Conservation (phyloP, 331 rosid genomes). For the Phaseolus coccineus region DNA sequence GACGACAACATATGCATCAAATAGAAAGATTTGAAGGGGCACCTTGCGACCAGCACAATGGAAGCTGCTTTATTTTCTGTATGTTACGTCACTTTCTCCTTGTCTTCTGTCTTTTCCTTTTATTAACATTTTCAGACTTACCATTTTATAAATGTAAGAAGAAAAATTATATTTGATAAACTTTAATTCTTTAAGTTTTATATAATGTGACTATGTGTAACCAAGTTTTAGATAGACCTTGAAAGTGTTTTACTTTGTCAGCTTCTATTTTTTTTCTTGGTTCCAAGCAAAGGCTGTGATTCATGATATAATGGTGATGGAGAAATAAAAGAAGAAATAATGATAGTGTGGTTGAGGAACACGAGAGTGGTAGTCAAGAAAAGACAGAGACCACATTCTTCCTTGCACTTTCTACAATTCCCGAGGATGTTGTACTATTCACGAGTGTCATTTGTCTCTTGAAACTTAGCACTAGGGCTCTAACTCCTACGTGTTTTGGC, state of each 20-base stretch:
- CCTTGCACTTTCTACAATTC: constrained; percentile 55
- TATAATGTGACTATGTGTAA: too few relatives aligned
- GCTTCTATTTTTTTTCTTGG: background rate
- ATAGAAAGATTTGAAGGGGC: constrained; percentile 49
- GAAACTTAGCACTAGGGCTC: constrained; percentile 57
- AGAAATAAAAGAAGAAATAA: background rate
- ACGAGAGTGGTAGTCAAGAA: constrained; percentile 34
- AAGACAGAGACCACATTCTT: constrained; percentile 54
- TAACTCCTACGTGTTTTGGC: constrained; percentile 59
- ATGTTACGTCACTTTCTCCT: constrained; percentile 36
- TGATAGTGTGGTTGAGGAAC: background rate
- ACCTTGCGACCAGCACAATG: constrained; percentile 3
- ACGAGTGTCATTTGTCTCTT: constrained; percentile 64
- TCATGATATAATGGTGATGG: background rate
- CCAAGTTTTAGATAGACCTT: background rate
- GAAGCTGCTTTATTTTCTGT: background rate
- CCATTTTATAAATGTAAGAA: background rate
- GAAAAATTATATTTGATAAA: too few relatives aligned
- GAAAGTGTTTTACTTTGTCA: background rate
- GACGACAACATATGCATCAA: constrained; percentile 56
- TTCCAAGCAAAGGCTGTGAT: background rate
- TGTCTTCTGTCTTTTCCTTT: background rate
- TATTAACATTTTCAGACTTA: background rate
- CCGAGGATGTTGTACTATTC: constrained; percentile 57
- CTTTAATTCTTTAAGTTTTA: too few relatives aligned